Percentiles rank a stretch among this genome's conserved stretches.
These are phyloP conservation scores for Gaeumannomyces tritici DNA, from an alignment of 2,329 filamentous ascomycete genomes.

Conservation along the genomic window DNA sequence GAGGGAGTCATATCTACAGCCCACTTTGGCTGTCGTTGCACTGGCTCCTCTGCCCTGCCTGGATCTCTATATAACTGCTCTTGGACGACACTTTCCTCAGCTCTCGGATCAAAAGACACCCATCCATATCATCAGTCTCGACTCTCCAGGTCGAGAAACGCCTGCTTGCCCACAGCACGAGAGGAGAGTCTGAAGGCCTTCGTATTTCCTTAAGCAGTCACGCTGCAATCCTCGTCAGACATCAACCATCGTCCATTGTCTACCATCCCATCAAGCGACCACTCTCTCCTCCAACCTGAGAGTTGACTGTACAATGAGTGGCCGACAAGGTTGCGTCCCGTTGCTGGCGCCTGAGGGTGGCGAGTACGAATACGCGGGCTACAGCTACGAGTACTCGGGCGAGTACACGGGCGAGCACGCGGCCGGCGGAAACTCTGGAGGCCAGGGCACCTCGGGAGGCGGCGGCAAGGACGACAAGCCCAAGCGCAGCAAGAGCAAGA, in stretches of 20 bases:
- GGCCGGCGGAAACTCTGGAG: background rate
- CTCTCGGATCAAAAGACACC: background rate
- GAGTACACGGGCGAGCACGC: background rate
- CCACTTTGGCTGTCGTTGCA: background rate
- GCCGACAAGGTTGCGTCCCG: background rate
- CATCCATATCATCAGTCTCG: background rate
- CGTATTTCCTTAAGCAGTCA: background rate
- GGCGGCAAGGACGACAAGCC: background rate
- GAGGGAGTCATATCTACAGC: background rate
- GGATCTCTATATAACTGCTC: background rate
- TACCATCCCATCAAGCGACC: no score
- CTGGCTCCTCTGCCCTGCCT: background rate
- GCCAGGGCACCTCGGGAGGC: background rate
- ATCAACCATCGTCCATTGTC: no score
- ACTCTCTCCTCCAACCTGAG: background rate
- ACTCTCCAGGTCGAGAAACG: background rate
- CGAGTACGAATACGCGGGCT: background rate
- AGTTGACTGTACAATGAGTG: background rate
- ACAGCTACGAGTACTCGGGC: constrained; percentile 1
- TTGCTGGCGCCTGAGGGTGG: background rate
- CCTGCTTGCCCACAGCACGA: background rate
- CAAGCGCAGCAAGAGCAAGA: background rate
- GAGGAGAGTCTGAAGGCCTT: no score
- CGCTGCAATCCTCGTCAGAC: no score
- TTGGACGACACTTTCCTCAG: background rate